Evolutionary conservation across 805 yeast genomes (phyloP), one percentile per base, ranked within the genome.

Genomic region (Lachancea cidri): DNA sequence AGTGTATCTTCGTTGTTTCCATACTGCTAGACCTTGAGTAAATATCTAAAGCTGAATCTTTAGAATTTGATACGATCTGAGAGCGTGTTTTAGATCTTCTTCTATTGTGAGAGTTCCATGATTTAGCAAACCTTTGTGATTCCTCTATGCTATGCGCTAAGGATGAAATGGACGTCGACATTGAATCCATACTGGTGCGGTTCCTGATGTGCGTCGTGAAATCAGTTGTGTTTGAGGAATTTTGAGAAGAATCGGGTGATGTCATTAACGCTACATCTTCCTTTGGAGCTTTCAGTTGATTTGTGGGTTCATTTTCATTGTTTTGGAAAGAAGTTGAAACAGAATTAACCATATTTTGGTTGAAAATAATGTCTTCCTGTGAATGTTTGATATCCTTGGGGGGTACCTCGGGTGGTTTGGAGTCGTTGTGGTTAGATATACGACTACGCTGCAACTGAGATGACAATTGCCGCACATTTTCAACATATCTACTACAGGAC

Each of bases 61-160:
- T 27, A 7, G 39, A 31, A 9, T 39, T 24, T 6, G 34, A 27
- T 13, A 41, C 31, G 4, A 35, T 19, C 17, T 41, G 39, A 4
- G 44, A 44, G 31, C 29, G 22, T 3, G 47, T 35, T 20, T 42
- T 44, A 16, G 44, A 61, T 44, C 59, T 61, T 15, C 64, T 57
- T 44, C 65, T 55, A 40, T 58, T 56, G 6, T 54, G 48, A 3
- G 64, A 60, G 36, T 61, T 61, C 66, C 66, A 61, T 4, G 66
- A 61, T 41, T 60, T 58, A 4, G 60, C 63, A 47, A 58, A 58
- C 22, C 64, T 50, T 39, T 59, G 60, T 2, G 58, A 57, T 17
- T 61, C 66, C 38, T 54, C 62, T 16, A 61, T 58, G 44, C 55
- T 57, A 30, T 56, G 53, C 3, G 56, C 62, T 49, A 57, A 49